A percentile compares a stretch with the other conserved stretches of the same genome.
Conservation (phyloP, 1,284 basidiomycete genomes). For the Pisolithus thermaeus region DNA sequence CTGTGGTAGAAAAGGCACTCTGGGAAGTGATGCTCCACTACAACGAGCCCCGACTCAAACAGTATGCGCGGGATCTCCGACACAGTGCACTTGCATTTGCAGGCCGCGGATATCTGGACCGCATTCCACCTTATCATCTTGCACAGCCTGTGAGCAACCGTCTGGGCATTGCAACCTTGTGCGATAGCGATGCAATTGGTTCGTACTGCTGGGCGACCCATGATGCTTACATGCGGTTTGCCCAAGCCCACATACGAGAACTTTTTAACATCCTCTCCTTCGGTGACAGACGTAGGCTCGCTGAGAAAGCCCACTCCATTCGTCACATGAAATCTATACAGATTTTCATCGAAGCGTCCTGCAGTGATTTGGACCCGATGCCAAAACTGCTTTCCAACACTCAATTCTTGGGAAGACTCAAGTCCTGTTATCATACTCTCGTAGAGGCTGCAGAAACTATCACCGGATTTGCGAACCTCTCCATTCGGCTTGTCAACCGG, state of each 20-base stretch:
- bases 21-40: background rate
- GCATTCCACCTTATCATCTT: background rate
- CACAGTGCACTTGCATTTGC: background rate
- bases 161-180: background rate
- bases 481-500: background rate
- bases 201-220: background rate
- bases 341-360: background rate
- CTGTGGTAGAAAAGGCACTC: background rate
- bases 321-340: background rate
- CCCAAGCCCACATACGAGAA: background rate
- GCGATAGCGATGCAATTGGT: background rate
- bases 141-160: background rate
- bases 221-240: background rate
- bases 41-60: background rate
- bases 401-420: background rate
- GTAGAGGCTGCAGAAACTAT: background rate
- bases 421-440: background rate
- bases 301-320: background rate
- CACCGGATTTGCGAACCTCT: background rate
- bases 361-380: background rate
- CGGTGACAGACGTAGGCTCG: background rate
- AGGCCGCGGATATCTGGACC: background rate
- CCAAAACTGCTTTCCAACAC: background rate
- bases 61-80: background rate
- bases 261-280: background rate